phyloP scores from a whole-genome alignment of 139 green algal genomes.

The Chlorella sp. region DNA sequence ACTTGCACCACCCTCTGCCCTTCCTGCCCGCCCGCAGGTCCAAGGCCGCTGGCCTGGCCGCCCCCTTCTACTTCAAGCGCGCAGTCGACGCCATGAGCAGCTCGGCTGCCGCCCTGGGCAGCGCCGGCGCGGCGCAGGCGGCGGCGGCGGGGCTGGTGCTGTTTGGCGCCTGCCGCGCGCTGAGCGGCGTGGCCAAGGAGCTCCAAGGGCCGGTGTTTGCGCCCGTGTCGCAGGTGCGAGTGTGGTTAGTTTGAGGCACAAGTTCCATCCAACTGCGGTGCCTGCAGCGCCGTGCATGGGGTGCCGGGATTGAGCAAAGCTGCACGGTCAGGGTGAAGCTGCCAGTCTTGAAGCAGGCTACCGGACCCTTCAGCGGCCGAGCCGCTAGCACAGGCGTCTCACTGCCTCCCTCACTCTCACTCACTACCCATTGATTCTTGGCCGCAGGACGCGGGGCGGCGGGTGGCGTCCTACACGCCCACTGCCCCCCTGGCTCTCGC shows the following conservation, averaged over 20 bases:
- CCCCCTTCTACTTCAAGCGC: conserved; percentile 78
- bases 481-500: background rate
- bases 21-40: background rate
- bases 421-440: background rate
- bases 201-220: conserved; percentile 82
- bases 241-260: too few species aligned
- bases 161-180: conserved; percentile 60
- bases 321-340: too few species aligned
- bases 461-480: background rate
- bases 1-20: too few species aligned
- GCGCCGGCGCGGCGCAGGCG: background rate
- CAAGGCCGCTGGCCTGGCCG: conserved; percentile 68
- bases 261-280: too few species aligned
- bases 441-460: conserved; percentile 29
- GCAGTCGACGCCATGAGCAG: conserved; percentile 75
- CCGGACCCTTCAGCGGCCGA: too few species aligned
- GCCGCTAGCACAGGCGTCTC: too few species aligned
- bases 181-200: conserved; percentile 84
- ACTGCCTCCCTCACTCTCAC: background rate
- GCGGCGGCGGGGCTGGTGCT: conserved; percentile 44
- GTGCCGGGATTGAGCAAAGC: too few species aligned
- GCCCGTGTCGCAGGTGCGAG: conserved; percentile 85
- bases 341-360: too few species aligned
- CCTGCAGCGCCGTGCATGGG: too few species aligned
- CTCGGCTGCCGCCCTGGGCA: conserved; percentile 1